Base-by-base conservation (phyloP, 78 protist species). In the Tieghemostelium lacteum region DNA sequence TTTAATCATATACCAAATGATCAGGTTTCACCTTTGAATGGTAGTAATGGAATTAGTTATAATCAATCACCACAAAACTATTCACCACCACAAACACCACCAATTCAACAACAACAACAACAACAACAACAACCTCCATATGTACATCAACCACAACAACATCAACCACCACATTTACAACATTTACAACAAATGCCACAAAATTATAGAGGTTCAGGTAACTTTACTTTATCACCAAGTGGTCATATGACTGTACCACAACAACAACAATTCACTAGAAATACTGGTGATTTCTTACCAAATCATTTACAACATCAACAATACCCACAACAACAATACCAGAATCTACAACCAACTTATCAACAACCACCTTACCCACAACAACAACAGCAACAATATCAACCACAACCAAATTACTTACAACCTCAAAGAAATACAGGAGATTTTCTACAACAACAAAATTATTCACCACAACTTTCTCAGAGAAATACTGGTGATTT, bases 401-500 rank as follows among this genome's bases (percentile, higher is more conserved):
- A 22, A 28, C 71, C 29, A 16, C 40, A 1, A 29, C 45, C 34
- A 2, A 7, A 33, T 36, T n/a, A 33, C 28, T 26, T 0, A 20
- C 10, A 2, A 22, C 20, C 22, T 33, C 45, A 20, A 33, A 45
- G 6, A 45, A 12, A 45, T 10, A 6, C 6, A 45, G 10, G 10
- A 45, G 10, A 12, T 45, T 45, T 45, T 45, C 6, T 45, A 10
- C 52, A 45, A n/a, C n/a, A n/a, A n/a, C n/a, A n/a, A n/a, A n/a
- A n/a, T n/a, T n/a, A n/a, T n/a, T n/a, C n/a, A n/a, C n/a, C n/a
- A n/a, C n/a, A n/a, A n/a, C n/a, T n/a, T n/a, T n/a, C n/a, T n/a
- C n/a, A n/a, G n/a, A n/a, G n/a, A n/a, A n/a, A n/a, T n/a, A n/a
- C 71, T 34, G 34, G 34, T 63, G 71, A 63, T 36, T 63, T 34